Evolutionary conservation across 257 asterid species (phyloP), one percentile per base, ranked within the genome.

Genomic region (Forsythia suspensa): DNA sequence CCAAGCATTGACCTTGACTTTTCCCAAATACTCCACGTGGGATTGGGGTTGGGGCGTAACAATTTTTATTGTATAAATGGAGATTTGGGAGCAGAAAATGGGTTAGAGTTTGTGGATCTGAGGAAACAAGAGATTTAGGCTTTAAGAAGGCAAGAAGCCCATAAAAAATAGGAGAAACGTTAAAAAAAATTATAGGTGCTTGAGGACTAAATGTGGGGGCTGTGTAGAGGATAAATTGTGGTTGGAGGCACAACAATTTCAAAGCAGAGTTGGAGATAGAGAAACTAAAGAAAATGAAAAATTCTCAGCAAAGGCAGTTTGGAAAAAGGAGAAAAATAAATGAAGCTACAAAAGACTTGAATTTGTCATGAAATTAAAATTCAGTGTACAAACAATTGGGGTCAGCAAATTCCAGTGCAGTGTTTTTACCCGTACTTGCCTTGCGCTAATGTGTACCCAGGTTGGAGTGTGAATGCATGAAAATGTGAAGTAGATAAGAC

Each of bases 61-160:
- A 24, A 24, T 24, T 24, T 76, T 55, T 61, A 77, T 29, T 21
- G 55, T 46, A 21, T 15, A 20, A 57, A 67, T 16, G 12, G 39
- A 37, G 13, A 51, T 57, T n/a, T 57, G 10, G 66, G 3, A 6
- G 0, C 2, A 0, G 81, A 20, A 11, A 43, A 20, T 37, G 81
- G 70, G 7, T 67, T 74, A 6, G 87, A 70, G 29, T 43, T 75
- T 55, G 42, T 76, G 77, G 90, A 88, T 80, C 81, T 52, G 52
- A 59, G 82, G 87, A 88, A 80, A 55, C 80, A 83, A 69, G 91
- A 86, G 81, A 82, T 90, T 77, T 91, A 89, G 43, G 93, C 90
- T 0, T 38, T 85, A 85, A 85, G 88, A 51, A 86, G 95, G 24
- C 87, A 76, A 36, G 93, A 89, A 66, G 92, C 91, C 20, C 73